A percentile compares a stretch with the other conserved stretches of the same genome.
Evolutionary conservation across 306 rosid genomes (phyloP).

Genomic region (Boehmeria nivea): DNA sequence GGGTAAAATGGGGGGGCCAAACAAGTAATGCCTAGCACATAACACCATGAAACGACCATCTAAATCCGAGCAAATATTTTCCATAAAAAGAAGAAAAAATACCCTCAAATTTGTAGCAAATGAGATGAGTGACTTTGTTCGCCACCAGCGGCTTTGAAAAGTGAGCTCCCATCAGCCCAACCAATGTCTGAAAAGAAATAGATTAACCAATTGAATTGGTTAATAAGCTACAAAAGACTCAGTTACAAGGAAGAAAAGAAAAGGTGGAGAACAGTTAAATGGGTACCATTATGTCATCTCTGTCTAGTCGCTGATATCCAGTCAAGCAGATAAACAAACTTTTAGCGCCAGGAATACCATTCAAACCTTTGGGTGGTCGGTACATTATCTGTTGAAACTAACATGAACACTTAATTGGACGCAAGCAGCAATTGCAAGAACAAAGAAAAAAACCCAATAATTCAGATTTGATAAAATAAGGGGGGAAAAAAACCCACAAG

Average conservation of each 20-base stretch:
- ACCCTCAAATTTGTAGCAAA: conserved; percentile 98
- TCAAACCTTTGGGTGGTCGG: conserved; percentile 61
- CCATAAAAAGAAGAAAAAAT: neutral
- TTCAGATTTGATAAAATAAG: too few species aligned
- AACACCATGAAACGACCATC: neutral
- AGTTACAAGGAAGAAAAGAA: neutral
- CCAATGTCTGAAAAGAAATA: conserved; percentile 56
- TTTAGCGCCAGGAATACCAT: conserved; percentile 74
- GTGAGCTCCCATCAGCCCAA: conserved; percentile 73
- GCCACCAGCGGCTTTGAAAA: conserved; percentile 93
- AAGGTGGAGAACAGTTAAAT: conserved; percentile 11
- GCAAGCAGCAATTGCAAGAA: neutral
- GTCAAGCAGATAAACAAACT: conserved; percentile 68
- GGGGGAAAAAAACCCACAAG: too few species aligned
- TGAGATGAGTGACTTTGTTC: conserved; percentile 79
- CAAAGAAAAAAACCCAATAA: neutral
- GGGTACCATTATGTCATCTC: conserved; percentile 83
- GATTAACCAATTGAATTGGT: conserved; percentile 1
- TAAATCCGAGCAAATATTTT: neutral
- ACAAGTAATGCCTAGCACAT: too few species aligned
- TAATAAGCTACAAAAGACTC: neutral
- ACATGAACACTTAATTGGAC: conserved; percentile 6
- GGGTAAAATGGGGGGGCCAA: too few species aligned
- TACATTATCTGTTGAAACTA: conserved; percentile 63
- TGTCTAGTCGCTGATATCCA: conserved; percentile 86